Conservation (phyloP, 2,329 filamentous ascomycete genomes). For the Sporothrix luriei region DNA sequence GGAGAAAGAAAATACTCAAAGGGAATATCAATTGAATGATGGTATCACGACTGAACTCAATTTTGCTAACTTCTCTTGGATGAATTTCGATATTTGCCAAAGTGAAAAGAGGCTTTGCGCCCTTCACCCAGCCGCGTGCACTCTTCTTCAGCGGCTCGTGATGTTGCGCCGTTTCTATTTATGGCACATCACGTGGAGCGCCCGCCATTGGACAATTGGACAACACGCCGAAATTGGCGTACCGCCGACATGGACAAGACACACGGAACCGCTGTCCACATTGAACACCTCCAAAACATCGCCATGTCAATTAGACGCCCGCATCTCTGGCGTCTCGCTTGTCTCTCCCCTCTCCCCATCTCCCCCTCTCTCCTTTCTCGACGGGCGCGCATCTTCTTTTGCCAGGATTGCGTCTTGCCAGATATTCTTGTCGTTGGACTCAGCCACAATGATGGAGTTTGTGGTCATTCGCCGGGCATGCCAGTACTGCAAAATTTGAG, state of each 20-base stretch:
- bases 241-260: conserved; percentile 15
- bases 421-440: neutral
- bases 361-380: neutral
- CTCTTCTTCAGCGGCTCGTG: neutral
- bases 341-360: neutral
- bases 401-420: no score
- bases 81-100: conserved; percentile 24
- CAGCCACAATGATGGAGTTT: neutral
- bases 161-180: conserved; percentile 23
- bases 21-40: neutral
- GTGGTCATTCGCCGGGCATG: neutral
- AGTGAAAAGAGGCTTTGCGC: conserved; percentile 2
- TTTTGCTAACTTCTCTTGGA: neutral
- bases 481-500: no score
- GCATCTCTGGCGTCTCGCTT: conserved; percentile 22
- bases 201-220: neutral
- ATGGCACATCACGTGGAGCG: conserved; percentile 30
- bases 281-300: neutral
- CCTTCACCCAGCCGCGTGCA: neutral
- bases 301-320: conserved; percentile 20
- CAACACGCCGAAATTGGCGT: neutral
- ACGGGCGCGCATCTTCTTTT: neutral
- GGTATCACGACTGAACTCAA: neutral
- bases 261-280: neutral
- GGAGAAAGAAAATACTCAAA: neutral